phyloP scores from a whole-genome alignment of 805 yeast species.

The Cyberlindnera mississippiensis region DNA sequence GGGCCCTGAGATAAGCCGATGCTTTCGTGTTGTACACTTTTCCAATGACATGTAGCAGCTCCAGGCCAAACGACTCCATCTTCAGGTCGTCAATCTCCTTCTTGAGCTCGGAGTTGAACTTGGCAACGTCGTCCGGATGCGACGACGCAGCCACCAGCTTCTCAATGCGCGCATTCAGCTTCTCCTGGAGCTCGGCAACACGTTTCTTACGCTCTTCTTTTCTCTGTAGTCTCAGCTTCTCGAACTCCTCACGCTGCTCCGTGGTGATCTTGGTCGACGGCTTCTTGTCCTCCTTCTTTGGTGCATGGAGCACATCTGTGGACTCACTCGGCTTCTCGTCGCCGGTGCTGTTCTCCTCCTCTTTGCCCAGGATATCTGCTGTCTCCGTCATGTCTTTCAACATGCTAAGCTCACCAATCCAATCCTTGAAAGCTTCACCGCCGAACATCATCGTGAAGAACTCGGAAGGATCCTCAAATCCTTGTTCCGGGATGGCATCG shows the following conservation, averaged over 20 bases:
- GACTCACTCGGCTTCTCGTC: slow-evolving; percentile 2
- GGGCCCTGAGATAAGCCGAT: slow-evolving; percentile 64
- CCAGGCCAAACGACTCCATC: slow-evolving; percentile 93
- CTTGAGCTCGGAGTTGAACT: slow-evolving; percentile 47
- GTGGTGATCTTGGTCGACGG: slow-evolving; percentile 25
- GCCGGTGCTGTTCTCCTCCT: slow-evolving; percentile 24
- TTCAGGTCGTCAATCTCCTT: slow-evolving; percentile 77
- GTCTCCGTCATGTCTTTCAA: slow-evolving; percentile 58
- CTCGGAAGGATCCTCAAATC: slow-evolving; percentile 83
- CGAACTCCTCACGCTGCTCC: slow-evolving; percentile 47
- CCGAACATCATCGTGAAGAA: slow-evolving; percentile 82
- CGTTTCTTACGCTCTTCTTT: slow-evolving; percentile 46
- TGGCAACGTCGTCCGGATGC: slow-evolving; percentile 43
- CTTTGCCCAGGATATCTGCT: slow-evolving; percentile 42
- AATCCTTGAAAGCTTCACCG: slow-evolving; percentile 71
- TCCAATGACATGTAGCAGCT: slow-evolving; percentile 80
- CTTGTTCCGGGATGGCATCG: slow-evolving; percentile 62
- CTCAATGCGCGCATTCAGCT: slow-evolving; percentile 45
- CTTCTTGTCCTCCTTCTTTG: slow-evolving; percentile 1
- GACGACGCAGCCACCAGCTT: slow-evolving; percentile 42
- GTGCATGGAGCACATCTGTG: slow-evolving; percentile 14
- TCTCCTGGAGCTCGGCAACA: slow-evolving; percentile 46
- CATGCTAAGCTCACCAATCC: slow-evolving; percentile 76
- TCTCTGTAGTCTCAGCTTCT: slow-evolving; percentile 50
- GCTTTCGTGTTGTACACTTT: slow-evolving; percentile 74